Percentiles rank a stretch among this genome's conserved stretches.
Conservation (phyloP, 78 protist genomes). For the Dictyostelium brefeldianum region DNA sequence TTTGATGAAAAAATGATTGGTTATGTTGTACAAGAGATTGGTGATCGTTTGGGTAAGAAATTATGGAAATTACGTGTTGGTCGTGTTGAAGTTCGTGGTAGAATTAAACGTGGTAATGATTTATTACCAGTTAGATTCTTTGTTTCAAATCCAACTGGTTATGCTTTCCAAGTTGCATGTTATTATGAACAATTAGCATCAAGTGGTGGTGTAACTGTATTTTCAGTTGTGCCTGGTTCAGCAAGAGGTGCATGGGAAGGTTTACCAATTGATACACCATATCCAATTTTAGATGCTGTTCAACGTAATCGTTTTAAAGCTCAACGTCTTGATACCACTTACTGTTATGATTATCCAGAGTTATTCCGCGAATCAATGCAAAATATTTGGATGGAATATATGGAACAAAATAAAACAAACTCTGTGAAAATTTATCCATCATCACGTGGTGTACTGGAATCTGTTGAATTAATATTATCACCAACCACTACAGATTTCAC, state of each 20-base stretch:
- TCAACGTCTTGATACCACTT: constrained; percentile 90
- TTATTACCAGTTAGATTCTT: constrained; percentile 80
- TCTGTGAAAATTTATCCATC: constrained; percentile 37
- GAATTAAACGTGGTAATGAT: background rate
- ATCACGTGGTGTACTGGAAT: constrained; percentile 45
- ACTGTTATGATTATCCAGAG: constrained; percentile 95
- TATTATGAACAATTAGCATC: constrained; percentile 79
- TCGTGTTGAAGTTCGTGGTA: constrained; percentile 90
- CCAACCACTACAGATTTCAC: background rate
- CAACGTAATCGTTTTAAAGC: constrained; percentile 90
- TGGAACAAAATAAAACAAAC: constrained; percentile 42
- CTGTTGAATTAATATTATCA: constrained; percentile 47
- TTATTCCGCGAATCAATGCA: constrained; percentile 90
- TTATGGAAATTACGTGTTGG: constrained; percentile 88
- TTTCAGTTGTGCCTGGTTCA: constrained; percentile 69
- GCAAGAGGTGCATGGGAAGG: constrained; percentile 82
- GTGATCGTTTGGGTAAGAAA: constrained; percentile 83
- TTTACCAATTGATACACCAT: constrained; percentile 83
- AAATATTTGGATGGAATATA: constrained; percentile 81
- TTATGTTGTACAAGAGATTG: constrained; percentile 53
- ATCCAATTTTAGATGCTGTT: constrained; percentile 78
- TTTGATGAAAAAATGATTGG: constrained; percentile 63
- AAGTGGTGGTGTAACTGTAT: constrained; percentile 19
- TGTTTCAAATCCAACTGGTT: constrained; percentile 85
- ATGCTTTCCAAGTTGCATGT: constrained; percentile 76